Conservation (phyloP, 371 early-diverging fungal species). For the Amoeboaphelidium protococcarum region DNA sequence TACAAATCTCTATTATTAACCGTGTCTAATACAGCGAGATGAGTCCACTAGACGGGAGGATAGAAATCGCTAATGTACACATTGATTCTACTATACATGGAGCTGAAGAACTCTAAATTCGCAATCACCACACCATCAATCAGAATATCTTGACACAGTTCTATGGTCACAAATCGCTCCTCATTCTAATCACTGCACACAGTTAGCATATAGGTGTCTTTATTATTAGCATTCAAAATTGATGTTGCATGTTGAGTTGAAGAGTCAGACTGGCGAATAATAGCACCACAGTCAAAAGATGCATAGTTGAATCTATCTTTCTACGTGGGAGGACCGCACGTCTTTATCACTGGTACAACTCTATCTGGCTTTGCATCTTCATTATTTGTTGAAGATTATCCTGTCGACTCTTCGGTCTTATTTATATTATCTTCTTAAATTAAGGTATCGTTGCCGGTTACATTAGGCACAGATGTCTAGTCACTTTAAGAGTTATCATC, state of each 20-base stretch:
- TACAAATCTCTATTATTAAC: slow-evolving; percentile 57
- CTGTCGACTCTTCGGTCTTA: too few relatives aligned
- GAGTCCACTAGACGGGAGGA: slow-evolving; percentile 55
- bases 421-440: too few relatives aligned
- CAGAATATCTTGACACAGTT: slow-evolving; percentile 74
- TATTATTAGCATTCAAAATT: slow-evolving; percentile 58
- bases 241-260: slow-evolving; percentile 51
- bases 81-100: slow-evolving; percentile 60
- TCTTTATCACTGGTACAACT: too few relatives aligned
- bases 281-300: slow-evolving; percentile 62
- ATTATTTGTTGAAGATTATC: too few relatives aligned
- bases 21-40: slow-evolving; percentile 52
- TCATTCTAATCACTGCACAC: slow-evolving; percentile 34
- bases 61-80: slow-evolving; percentile 51
- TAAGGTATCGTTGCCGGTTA: too few relatives aligned
- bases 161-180: slow-evolving; percentile 53
- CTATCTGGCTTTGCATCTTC: too few relatives aligned
- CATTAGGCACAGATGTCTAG: too few relatives aligned
- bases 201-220: slow-evolving; percentile 82
- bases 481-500: too few relatives aligned
- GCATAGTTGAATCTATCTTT: slow-evolving; percentile 7
- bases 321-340: too few relatives aligned
- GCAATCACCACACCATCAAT: slow-evolving; percentile 68
- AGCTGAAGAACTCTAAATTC: slow-evolving; percentile 86
- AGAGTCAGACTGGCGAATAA: slow-evolving; percentile 48